Evolutionary conservation across 495 filamentous ascomycete species (phyloP).

Genomic region (Penicillium egyptiacum): DNA sequence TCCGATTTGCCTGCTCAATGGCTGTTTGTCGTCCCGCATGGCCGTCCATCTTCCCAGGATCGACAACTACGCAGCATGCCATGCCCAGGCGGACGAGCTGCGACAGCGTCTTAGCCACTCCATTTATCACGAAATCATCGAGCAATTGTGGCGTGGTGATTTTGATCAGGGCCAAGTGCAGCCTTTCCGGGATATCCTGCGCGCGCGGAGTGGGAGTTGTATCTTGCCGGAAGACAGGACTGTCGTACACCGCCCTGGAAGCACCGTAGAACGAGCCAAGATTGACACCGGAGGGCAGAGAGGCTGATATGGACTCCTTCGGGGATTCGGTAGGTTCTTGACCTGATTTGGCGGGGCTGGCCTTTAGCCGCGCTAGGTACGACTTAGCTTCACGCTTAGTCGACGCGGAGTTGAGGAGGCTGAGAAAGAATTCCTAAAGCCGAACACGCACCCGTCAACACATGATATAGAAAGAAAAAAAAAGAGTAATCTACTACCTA

Average conservation of each 20-base stretch:
- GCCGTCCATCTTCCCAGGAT: constrained; percentile 51
- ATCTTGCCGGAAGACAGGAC: constrained; percentile 60
- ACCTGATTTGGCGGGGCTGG: constrained; percentile 30
- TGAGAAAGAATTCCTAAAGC: constrained; percentile 74
- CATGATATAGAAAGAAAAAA: background rate
- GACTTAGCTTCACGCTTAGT: constrained; percentile 89
- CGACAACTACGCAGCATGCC: constrained; percentile 76
- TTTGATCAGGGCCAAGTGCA: constrained; percentile 87
- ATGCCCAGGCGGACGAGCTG: constrained; percentile 82
- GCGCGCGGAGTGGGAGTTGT: constrained; percentile 36
- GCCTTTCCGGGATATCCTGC: constrained; percentile 37
- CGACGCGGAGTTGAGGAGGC: constrained; percentile 76
- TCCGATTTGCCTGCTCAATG: constrained; percentile 67
- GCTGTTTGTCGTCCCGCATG: constrained; percentile 44
- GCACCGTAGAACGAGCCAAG: constrained; percentile 62
- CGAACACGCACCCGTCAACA: background rate
- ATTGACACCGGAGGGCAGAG: constrained; percentile 53
- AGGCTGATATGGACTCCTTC: constrained; percentile 23
- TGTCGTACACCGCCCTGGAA: constrained; percentile 59
- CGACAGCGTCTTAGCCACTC: constrained; percentile 77
- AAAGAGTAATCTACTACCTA: constrained; percentile 18
- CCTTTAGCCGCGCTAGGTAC: constrained; percentile 78
- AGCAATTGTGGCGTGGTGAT: constrained; percentile 69
- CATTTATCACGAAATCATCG: constrained; percentile 64
- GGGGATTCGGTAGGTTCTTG: constrained; percentile 19